Percentiles rank a stretch among this genome's conserved stretches.
Evolutionary conservation across 371 early-diverging fungal genomes (phyloP).

Genomic region (Mortierella sp.): DNA sequence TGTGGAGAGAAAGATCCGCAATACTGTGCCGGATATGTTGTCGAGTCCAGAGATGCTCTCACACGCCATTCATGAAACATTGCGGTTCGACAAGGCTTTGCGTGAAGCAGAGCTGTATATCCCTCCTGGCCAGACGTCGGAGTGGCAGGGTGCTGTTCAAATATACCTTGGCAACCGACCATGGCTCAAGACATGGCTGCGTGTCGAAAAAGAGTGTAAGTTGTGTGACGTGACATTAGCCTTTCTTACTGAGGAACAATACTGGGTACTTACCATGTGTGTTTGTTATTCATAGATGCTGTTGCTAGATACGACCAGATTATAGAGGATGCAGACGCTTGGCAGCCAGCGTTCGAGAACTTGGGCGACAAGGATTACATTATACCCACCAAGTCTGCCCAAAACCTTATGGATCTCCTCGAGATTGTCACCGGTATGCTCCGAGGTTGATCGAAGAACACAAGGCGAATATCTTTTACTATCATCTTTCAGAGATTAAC

Average conservation of each 20-base stretch:
- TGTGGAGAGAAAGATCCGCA: slow-evolving; percentile 73
- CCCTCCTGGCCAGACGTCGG: slow-evolving; percentile 56
- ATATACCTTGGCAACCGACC: slow-evolving; percentile 68
- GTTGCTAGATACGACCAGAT: slow-evolving; percentile 72
- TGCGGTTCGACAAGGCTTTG: slow-evolving; percentile 81
- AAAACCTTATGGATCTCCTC: slow-evolving; percentile 67
- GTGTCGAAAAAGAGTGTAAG: slow-evolving; percentile 78
- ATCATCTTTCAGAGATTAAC: neutral
- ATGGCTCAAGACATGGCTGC: slow-evolving; percentile 81
- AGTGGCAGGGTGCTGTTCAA: slow-evolving; percentile 63
- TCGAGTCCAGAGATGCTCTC: slow-evolving; percentile 73
- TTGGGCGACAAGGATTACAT: slow-evolving; percentile 60
- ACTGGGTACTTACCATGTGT: neutral
- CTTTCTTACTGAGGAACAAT: neutral
- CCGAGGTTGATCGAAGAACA: neutral
- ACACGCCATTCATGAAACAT: slow-evolving; percentile 80
- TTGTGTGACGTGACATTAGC: neutral
- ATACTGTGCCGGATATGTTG: slow-evolving; percentile 70
- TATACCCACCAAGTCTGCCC: slow-evolving; percentile 70
- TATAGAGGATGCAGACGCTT: slow-evolving; percentile 70
- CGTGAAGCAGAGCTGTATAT: slow-evolving; percentile 76
- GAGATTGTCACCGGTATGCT: slow-evolving; percentile 72
- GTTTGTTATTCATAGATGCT: slow-evolving; percentile 59
- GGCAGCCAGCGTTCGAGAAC: slow-evolving; percentile 68
- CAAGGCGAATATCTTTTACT: too few relatives aligned